These are phyloP conservation scores for Lactifluus volemus DNA, from an alignment of 768 basidiomycete species.

Conservation along the genomic window DNA sequence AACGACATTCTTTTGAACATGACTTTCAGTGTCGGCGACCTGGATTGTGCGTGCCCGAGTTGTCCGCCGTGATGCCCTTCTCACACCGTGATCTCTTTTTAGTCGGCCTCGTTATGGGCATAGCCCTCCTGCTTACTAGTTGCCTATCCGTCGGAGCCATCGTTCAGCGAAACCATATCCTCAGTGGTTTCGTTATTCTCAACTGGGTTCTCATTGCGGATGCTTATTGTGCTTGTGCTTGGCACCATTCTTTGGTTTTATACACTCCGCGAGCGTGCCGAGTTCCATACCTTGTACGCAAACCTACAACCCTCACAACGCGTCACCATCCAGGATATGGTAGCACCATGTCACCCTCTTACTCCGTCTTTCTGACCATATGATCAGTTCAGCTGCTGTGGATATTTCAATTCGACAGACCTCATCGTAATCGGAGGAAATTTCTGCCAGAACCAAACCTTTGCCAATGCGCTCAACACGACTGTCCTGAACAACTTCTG, in stretches of 20 bases:
- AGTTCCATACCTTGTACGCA: slow-evolving; percentile 55
- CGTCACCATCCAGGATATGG: slow-evolving; percentile 63
- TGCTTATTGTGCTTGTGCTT: slow-evolving; percentile 48
- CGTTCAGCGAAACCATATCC: slow-evolving; percentile 60
- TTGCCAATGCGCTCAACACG: slow-evolving; percentile 23
- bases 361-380: neutral
- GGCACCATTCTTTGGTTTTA: slow-evolving; percentile 78
- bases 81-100: neutral
- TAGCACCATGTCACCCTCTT: slow-evolving; percentile 27
- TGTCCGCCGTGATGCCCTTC: neutral
- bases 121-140: slow-evolving; percentile 57
- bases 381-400: slow-evolving; percentile 69
- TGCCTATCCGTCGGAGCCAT: slow-evolving; percentile 63
- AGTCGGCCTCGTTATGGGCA: slow-evolving; percentile 70
- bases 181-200: slow-evolving; percentile 59
- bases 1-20: slow-evolving; percentile 67
- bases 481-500: slow-evolving; percentile 50
- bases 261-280: slow-evolving; percentile 60
- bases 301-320: slow-evolving; percentile 37
- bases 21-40: slow-evolving; percentile 47
- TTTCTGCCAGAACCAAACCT: slow-evolving; percentile 43
- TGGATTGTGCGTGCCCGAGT: slow-evolving; percentile 42
- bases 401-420: slow-evolving; percentile 56
- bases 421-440: slow-evolving; percentile 48
- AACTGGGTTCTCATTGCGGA: slow-evolving; percentile 69